phyloP scores from a whole-genome alignment of 208 protist species.

The Leptomonas pyrrhocoris region DNA sequence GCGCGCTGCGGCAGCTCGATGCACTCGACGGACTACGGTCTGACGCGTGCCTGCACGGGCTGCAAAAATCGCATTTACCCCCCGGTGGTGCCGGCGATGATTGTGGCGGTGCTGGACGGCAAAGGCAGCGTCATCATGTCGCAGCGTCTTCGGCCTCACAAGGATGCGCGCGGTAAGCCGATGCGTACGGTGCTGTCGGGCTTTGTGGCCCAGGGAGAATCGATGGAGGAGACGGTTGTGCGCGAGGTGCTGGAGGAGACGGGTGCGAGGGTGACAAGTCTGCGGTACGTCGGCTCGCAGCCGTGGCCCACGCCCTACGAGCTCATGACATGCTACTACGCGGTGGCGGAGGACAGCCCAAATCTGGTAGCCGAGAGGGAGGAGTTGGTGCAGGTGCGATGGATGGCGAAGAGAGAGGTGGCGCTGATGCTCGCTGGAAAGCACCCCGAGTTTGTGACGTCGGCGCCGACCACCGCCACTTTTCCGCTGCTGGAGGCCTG shows the following conservation, averaged over 20 bases:
- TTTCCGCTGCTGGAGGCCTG: constrained; percentile 39
- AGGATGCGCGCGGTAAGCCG: not conserved
- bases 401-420: constrained; percentile 54
- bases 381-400: constrained; percentile 46
- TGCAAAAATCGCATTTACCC: constrained; percentile 38
- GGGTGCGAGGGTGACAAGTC: constrained; percentile 32
- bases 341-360: constrained; percentile 39
- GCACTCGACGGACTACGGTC: constrained; percentile 17
- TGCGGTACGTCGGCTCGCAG: constrained; percentile 66
- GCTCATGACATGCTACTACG: constrained; percentile 69
- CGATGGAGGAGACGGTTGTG: constrained; percentile 55
- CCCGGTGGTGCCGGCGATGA: constrained; percentile 43
- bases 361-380: constrained; percentile 28
- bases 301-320: constrained; percentile 49
- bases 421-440: constrained; percentile 32
- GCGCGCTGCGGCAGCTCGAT: constrained; percentile 35
- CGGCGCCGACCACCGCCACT: constrained; percentile 32
- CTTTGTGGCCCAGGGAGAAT: constrained; percentile 56
- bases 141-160: constrained; percentile 16
- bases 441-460: constrained; percentile 33
- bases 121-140: constrained; percentile 48
- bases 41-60: constrained; percentile 26
- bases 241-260: constrained; percentile 67
- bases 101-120: constrained; percentile 57
- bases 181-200: constrained; percentile 42